phyloP scores from a whole-genome alignment of 2,329 filamentous ascomycete species.

The Aspergillus sp. region DNA sequence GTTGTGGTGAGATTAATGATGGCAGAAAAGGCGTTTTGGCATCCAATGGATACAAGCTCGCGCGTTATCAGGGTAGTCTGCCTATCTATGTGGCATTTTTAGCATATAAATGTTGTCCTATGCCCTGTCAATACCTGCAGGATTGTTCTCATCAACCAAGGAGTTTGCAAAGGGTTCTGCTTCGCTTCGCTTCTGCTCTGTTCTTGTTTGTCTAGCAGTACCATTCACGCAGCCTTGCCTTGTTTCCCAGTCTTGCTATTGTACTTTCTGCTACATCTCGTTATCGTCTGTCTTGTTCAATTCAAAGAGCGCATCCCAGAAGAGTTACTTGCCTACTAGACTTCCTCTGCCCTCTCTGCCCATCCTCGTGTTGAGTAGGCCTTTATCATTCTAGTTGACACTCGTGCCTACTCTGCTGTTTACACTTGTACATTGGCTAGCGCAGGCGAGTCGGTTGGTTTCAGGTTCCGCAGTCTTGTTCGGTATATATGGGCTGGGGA shows the following conservation, averaged over 20 bases:
- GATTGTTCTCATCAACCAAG: slow-evolving; percentile 17
- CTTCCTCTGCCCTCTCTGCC: background rate
- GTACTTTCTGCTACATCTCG: background rate
- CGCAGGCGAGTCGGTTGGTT: background rate
- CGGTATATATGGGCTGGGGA: background rate
- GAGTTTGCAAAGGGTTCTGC: slow-evolving; percentile 17
- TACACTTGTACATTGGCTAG: background rate
- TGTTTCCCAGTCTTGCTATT: background rate
- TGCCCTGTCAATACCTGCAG: slow-evolving; percentile 15
- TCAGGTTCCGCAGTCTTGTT: background rate
- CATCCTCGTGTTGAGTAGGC: no score
- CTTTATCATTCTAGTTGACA: background rate
- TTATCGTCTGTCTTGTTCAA: background rate
- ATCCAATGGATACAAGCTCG: slow-evolving; percentile 16
- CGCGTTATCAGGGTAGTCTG: slow-evolving; percentile 7
- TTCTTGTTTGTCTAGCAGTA: background rate
- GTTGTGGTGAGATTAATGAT: slow-evolving; percentile 16
- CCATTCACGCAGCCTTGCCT: background rate
- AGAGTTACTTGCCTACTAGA: background rate
- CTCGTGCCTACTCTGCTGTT: background rate
- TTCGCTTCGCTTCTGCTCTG: slow-evolving; percentile 1
- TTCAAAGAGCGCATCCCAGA: no score
- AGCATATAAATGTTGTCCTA: slow-evolving; percentile 21
- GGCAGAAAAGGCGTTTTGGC: slow-evolving; percentile 18
- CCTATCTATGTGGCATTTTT: slow-evolving; percentile 16